Evolutionary conservation across 106 monocot species (phyloP).

Genomic region (Chionographis japonica): DNA sequence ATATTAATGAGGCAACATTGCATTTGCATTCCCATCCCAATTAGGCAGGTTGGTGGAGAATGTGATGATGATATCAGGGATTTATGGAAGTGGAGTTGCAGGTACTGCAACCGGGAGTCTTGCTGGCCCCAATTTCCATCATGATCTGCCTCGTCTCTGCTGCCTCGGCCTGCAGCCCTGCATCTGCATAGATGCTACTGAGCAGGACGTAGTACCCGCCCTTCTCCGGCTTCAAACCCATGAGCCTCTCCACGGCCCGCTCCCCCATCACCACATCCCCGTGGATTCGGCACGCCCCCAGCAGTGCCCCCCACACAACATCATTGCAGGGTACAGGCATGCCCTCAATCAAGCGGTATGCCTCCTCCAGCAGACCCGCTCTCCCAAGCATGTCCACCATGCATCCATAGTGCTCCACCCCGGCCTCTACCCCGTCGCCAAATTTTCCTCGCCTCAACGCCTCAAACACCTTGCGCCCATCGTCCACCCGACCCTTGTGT

Average conservation of each 20-base stretch:
- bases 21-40: no score
- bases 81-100: background rate
- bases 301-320: constrained; percentile 33
- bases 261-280: constrained; percentile 34
- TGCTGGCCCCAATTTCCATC: constrained; percentile 11
- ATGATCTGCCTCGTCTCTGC: constrained; percentile 22
- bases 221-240: constrained; percentile 22
- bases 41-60: no score
- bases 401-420: constrained; percentile 31
- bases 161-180: constrained; percentile 23
- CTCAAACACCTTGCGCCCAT: constrained; percentile 17
- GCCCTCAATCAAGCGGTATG: constrained; percentile 15
- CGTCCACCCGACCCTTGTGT: constrained; percentile 19
- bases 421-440: background rate
- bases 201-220: constrained; percentile 43
- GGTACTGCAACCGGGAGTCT: constrained; percentile 30
- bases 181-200: constrained; percentile 22
- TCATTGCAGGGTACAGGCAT: constrained; percentile 27
- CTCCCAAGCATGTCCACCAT: constrained; percentile 33
- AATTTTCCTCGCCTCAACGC: background rate
- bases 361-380: constrained; percentile 25
- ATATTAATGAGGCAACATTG: no score
- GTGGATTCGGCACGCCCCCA: constrained; percentile 39
- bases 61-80: no score
- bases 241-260: constrained; percentile 22